Percentiles rank a stretch among this genome's conserved stretches.
These are phyloP conservation scores for Actinomucor elegans DNA, from an alignment of 371 early-diverging fungal genomes.

Conservation along the genomic window DNA sequence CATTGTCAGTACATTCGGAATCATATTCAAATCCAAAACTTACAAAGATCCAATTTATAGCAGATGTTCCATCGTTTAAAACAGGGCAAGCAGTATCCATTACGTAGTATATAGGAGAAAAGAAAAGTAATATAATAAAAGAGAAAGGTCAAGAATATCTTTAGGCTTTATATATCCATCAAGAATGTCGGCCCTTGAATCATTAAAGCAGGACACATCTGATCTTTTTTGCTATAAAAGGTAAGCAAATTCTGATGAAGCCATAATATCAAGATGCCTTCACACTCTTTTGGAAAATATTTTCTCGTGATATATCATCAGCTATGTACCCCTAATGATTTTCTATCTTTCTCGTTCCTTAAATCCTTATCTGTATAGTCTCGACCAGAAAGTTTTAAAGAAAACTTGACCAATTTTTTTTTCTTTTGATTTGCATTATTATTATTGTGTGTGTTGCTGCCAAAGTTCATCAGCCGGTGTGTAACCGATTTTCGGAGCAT, in stretches of 20 bases:
- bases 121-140: background rate
- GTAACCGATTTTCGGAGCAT: too few species aligned
- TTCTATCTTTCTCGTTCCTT: too few species aligned
- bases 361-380: too few species aligned
- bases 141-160: conserved; percentile 4
- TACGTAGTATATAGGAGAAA: background rate
- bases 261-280: conserved; percentile 4
- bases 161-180: background rate
- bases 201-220: conserved; percentile 11
- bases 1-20: too few species aligned
- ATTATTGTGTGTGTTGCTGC: too few species aligned
- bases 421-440: too few species aligned
- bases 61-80: conserved; percentile 8
- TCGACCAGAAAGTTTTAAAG: too few species aligned
- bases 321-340: background rate
- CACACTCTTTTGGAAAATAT: background rate
- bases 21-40: background rate
- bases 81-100: conserved; percentile 20
- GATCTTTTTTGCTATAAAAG: conserved; percentile 18
- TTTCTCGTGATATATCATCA: conserved; percentile 3
- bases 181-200: conserved; percentile 15
- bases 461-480: too few species aligned
- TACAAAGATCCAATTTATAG: conserved; percentile 43
- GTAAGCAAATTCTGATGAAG: conserved; percentile 14
- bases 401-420: too few species aligned